These are phyloP conservation scores for Cordia subcordata DNA, from an alignment of 257 asterid species.

Conservation along the genomic window DNA sequence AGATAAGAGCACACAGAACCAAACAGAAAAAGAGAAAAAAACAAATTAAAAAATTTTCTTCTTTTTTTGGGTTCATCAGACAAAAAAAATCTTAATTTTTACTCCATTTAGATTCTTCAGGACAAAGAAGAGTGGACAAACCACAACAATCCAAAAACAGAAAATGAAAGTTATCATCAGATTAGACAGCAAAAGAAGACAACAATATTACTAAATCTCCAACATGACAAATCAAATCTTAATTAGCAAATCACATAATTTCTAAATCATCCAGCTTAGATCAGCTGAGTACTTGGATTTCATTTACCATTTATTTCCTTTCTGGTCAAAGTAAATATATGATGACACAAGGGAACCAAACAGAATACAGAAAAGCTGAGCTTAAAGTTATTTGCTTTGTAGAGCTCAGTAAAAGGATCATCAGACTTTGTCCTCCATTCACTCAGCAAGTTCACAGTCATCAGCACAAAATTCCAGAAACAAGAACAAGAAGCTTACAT, in stretches of 20 bases:
- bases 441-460: conserved; percentile 6
- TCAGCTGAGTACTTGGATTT: background rate
- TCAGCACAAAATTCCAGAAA: conserved; percentile 41
- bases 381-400: conserved; percentile 21
- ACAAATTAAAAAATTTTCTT: conserved; percentile 33
- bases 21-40: conserved; percentile 40
- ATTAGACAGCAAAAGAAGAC: conserved; percentile 29
- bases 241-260: conserved; percentile 16
- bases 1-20: conserved; percentile 27
- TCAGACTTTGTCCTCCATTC: conserved; percentile 25
- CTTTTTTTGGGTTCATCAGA: conserved; percentile 21
- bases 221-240: conserved; percentile 39
- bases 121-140: conserved; percentile 54
- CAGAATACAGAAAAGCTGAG: conserved; percentile 19
- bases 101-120: conserved; percentile 41
- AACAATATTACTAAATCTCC: conserved; percentile 37
- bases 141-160: conserved; percentile 58
- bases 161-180: conserved; percentile 39
- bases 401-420: conserved; percentile 13
- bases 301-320: conserved; percentile 10
- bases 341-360: conserved; percentile 6
- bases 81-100: conserved; percentile 28
- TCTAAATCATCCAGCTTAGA: no score
- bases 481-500: background rate
- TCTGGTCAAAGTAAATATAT: conserved; percentile 25